A percentile compares a stretch with the other conserved stretches of the same genome.
phyloP scores from a whole-genome alignment of 106 monocot species.

The Phalaenopsis aphrodite region DNA sequence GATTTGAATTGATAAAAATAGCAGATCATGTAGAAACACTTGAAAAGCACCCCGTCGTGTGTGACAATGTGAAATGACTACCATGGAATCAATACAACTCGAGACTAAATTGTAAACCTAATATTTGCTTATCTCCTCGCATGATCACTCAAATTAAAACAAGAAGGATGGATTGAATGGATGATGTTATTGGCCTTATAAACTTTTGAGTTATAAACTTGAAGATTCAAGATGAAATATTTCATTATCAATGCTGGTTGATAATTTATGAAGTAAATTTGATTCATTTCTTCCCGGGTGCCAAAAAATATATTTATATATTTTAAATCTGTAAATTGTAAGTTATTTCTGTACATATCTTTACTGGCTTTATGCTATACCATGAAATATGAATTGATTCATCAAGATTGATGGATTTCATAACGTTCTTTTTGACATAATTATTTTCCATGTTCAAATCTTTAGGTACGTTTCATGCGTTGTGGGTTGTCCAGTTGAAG shows the following conservation, averaged over 20 bases:
- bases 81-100: neutral
- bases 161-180: neutral
- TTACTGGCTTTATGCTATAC: neutral
- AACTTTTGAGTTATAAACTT: neutral
- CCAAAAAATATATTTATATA: neutral
- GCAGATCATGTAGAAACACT: no score
- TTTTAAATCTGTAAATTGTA: neutral
- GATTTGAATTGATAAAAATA: no score
- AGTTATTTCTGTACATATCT: neutral
- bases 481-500: constrained; percentile 81
- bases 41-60: no score
- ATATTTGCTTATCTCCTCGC: neutral
- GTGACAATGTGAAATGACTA: no score
- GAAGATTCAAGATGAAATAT: neutral
- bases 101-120: neutral
- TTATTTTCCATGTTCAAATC: neutral
- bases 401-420: neutral
- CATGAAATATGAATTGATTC: neutral
- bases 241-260: neutral
- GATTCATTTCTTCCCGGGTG: neutral
- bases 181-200: neutral
- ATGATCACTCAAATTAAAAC: neutral
- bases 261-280: neutral
- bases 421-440: neutral
- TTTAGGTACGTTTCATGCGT: constrained; percentile 82